Evolutionary conservation across 331 rosid species (phyloP), one percentile per base, ranked within the genome.

Genomic region (Dryas integrifolia): DNA sequence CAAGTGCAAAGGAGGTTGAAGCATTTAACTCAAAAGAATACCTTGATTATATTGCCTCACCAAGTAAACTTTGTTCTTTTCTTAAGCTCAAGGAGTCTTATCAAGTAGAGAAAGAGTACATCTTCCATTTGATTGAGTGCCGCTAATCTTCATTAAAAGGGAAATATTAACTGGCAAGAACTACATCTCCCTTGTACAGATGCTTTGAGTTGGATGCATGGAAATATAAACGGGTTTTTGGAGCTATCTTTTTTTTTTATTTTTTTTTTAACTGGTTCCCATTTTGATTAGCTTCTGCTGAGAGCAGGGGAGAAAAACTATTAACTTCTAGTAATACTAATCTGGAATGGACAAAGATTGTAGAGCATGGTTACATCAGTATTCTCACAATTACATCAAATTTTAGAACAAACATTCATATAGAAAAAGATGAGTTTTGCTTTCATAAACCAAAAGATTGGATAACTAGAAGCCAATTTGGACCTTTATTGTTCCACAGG

Each of bases 61-160:
- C 0, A 18, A 53, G 47, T 45, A 46, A 46, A 21, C 45, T 39
- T 3, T 52, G 14, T 41, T 51, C 2, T 39, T 38, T 3, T 55
- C 15, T 53, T 55, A 18, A 53, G 53, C 11, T 56, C 44, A 57
- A 56, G 16, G 56, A 5, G 14, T 71, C 55, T 24, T 43, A 24
- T 46, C 43, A 56, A 55, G 45, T 46, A 44, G 46, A 24, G 40
- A 41, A 71, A 44, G 35, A 44, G 44, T 43, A 26, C 44, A 9
- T 70, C 62, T 12, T 55, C 74, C 53, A 12, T 55, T 24, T 58
- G 57, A 24, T 71, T 14, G 26, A 70, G 55, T 70, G 16, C 35
- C 6, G 46, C 26, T 13, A 45, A 5, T 57, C 75, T 26, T 12
- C 74, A 21, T 40, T 58, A 45, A 43, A 39, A 41, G 6, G 64